These are phyloP conservation scores for Sarocladium oryzae DNA, from an alignment of 2,329 filamentous ascomycete species.

Conservation along the genomic window DNA sequence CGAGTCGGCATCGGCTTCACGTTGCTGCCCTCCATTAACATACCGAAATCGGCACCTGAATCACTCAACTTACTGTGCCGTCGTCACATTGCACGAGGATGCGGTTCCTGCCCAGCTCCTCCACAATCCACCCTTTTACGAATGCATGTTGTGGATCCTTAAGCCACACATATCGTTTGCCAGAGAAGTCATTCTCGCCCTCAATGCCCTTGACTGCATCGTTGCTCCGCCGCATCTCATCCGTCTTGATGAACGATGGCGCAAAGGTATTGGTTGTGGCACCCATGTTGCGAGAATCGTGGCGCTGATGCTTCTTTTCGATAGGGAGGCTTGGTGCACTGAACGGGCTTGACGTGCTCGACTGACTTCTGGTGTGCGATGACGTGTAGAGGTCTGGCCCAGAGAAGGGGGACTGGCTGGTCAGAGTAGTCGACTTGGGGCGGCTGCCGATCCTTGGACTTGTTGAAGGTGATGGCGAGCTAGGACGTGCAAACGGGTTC, in stretches of 20 bases:
- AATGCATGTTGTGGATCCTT: slow-evolving; percentile 83
- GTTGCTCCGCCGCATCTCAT: slow-evolving; percentile 58
- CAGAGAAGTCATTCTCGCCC: slow-evolving; percentile 97
- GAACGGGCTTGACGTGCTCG: slow-evolving; percentile 41
- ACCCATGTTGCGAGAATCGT: slow-evolving; percentile 58
- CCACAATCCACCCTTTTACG: slow-evolving; percentile 84
- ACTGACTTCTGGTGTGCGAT: slow-evolving; percentile 63
- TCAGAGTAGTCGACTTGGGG: slow-evolving; percentile 71
- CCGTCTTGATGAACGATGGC: slow-evolving; percentile 88
- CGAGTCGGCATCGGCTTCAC: slow-evolving; percentile 75
- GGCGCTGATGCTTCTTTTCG: slow-evolving; percentile 30
- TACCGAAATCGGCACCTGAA: not conserved
- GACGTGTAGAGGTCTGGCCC: slow-evolving; percentile 29
- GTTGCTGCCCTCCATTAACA: slow-evolving; percentile 52
- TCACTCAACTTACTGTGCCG: slow-evolving; percentile 62
- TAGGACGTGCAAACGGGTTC: slow-evolving; percentile 69
- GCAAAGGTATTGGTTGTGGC: slow-evolving; percentile 75
- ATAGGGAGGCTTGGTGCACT: not conserved
- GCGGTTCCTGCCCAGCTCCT: slow-evolving; percentile 63
- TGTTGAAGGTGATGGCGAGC: slow-evolving; percentile 57
- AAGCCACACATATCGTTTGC: slow-evolving; percentile 97
- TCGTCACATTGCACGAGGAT: slow-evolving; percentile 90
- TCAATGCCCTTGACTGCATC: slow-evolving; percentile 69
- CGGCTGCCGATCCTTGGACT: slow-evolving; percentile 35
- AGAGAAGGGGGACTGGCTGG: slow-evolving; percentile 47